A percentile compares a stretch with the other conserved stretches of the same genome.
These are phyloP conservation scores for Candida piceae DNA, from an alignment of 805 yeast species.

Conservation along the genomic window DNA sequence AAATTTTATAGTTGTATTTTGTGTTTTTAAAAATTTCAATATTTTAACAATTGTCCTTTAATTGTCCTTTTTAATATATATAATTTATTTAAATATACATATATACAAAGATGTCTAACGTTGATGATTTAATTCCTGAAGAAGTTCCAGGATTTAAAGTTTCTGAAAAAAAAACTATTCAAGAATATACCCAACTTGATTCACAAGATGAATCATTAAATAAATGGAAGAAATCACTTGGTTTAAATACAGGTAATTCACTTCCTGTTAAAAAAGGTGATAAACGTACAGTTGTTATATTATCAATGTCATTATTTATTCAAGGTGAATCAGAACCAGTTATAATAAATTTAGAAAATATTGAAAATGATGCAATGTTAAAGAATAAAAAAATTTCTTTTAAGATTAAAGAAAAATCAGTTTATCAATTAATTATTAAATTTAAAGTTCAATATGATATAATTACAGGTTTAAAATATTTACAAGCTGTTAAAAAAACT, in stretches of 20 bases:
- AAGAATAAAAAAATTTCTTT: conserved; percentile 54
- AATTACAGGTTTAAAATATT: conserved; percentile 82
- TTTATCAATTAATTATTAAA: conserved; percentile 65
- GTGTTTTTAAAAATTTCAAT: too few species aligned
- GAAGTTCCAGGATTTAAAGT: conserved; percentile 59
- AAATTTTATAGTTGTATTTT: too few species aligned
- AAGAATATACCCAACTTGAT: conserved; percentile 76
- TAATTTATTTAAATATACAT: too few species aligned
- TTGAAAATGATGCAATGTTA: conserved; percentile 51
- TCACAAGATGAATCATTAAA: conserved; percentile 87
- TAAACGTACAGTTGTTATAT: conserved; percentile 69
- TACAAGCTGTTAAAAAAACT: conserved; percentile 79
- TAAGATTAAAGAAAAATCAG: conserved; percentile 71
- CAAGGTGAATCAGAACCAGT: conserved; percentile 61
- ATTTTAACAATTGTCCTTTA: background rate
- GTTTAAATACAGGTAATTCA: conserved; percentile 54
- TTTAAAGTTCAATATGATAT: conserved; percentile 81
- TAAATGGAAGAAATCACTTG: conserved; percentile 88
- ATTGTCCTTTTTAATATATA: too few species aligned
- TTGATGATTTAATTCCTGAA: conserved; percentile 60
- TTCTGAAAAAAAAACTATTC: conserved; percentile 70
- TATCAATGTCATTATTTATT: conserved; percentile 67
- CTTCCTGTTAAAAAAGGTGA: conserved; percentile 69
- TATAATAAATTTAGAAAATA: conserved; percentile 57
- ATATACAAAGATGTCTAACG: conserved; percentile 1